These are phyloP conservation scores for Sclerotinia glacialis DNA, from an alignment of 2,329 filamentous ascomycete species.

Conservation along the genomic window DNA sequence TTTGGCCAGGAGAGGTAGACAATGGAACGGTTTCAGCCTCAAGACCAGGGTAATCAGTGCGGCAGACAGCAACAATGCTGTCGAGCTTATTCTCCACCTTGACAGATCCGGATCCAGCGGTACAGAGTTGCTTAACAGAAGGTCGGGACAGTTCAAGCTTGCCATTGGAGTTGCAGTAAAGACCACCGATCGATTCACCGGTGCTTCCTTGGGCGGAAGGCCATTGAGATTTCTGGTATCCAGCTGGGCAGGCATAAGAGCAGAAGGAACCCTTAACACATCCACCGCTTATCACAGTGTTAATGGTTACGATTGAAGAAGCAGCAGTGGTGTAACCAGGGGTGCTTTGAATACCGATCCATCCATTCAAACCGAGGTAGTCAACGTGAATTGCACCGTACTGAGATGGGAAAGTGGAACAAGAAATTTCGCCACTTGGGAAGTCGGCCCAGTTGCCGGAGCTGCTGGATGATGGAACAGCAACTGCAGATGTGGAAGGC, in stretches of 20 bases:
- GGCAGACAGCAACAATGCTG: constrained; percentile 72
- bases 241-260: constrained; percentile 88
- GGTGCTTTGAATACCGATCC: constrained; percentile 71
- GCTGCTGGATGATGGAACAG: constrained; percentile 30
- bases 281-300: constrained; percentile 58
- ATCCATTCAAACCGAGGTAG: constrained; percentile 71
- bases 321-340: constrained; percentile 50
- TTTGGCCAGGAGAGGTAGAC: constrained; percentile 56
- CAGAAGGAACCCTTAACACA: constrained; percentile 70
- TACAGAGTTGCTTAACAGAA: constrained; percentile 68
- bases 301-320: constrained; percentile 61
- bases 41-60: constrained; percentile 92
- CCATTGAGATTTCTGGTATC: constrained; percentile 93
- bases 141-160: constrained; percentile 75
- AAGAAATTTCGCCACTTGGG: constrained; percentile 70
- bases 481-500: constrained; percentile 16
- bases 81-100: constrained; percentile 71
- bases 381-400: constrained; percentile 74
- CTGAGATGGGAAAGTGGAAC: constrained; percentile 69
- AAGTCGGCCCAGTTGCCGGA: constrained; percentile 65
- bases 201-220: constrained; percentile 72
- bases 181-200: constrained; percentile 82
- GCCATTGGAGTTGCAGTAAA: constrained; percentile 71
- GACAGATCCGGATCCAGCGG: constrained; percentile 64
- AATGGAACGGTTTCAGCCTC: constrained; percentile 85